phyloP scores from a whole-genome alignment of 169 alveolate genomes.

The Plasmodium fragile region DNA sequence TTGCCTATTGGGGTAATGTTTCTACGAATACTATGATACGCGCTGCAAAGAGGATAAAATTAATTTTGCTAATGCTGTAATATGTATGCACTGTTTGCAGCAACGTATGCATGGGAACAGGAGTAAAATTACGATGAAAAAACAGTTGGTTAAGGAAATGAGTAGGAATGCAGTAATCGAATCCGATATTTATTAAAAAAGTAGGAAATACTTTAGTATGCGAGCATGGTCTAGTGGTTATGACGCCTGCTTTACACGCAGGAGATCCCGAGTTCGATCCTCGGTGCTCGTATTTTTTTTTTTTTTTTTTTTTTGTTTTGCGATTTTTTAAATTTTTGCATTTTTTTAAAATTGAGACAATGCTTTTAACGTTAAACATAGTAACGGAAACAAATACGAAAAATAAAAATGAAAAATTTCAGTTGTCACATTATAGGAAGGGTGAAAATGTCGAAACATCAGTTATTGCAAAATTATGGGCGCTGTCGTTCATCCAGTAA shows the following conservation, averaged over 20 bases:
- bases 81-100: background rate
- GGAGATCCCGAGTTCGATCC: conserved; percentile 96
- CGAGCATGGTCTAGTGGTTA: conserved; percentile 96
- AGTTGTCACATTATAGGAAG: background rate
- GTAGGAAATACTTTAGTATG: conserved; percentile 15
- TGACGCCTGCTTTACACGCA: conserved; percentile 96
- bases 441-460: background rate
- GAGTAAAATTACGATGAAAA: background rate
- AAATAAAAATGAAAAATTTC: background rate
- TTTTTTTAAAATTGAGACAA: too few relatives aligned
- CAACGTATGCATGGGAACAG: background rate
- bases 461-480: background rate
- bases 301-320: background rate
- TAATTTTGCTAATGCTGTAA: background rate
- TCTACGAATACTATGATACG: background rate
- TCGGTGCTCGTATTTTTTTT: conserved; percentile 90
- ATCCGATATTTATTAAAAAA: background rate
- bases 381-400: too few relatives aligned
- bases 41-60: background rate
- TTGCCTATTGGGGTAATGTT: background rate
- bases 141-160: background rate
- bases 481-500: background rate
- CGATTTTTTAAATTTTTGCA: background rate
- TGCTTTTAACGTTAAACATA: background rate
- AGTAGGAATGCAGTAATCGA: background rate